Evolutionary conservation across 371 early-diverging fungal genomes (phyloP), one percentile per base, ranked within the genome.

Genomic region (Choanephora cucurbitarum): DNA sequence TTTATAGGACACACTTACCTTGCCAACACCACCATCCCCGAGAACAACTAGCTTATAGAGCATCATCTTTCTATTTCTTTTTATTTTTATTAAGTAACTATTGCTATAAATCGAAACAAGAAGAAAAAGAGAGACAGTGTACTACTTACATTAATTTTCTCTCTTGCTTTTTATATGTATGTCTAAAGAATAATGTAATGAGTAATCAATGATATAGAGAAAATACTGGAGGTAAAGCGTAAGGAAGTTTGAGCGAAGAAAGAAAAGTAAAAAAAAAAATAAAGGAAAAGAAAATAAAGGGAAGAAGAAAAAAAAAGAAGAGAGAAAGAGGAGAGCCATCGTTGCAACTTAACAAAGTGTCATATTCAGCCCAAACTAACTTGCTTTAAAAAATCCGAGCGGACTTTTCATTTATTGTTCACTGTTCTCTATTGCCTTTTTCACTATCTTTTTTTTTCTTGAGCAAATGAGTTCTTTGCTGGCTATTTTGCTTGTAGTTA

Each of bases 401-500:
- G 33, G 18, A 33, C 21, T 48, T 31, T 33, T 17, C 15, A 15
- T 11, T 39, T 22, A 37, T 18, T 39, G 31, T 49, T 21, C 37
- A 17, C 3, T 34, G 31, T 31, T 47, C 28, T n/a, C 28, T 5
- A n/a, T 14, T n/a, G 11, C 28, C n/a, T 24, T n/a, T 32, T 19
- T 33, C 11, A 5, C 18, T 49, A 14, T 48, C 1, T 31, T 8
- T 18, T 34, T 49, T 32, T 15, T 18, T 49, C 13, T 15, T 28
- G n/a, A 19, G 10, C 7, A 40, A 32, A 75, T 75, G 72, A 70
- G 64, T 44, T 77, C 78, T 37, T 51, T 77, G 52, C 49, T 77
- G 46, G 75, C 79, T 59, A 81, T 91, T 33, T 65, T 91, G 57
- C 70, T 91, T 32, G 85, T 88, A 28, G 81, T 84, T 40, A 84